Conservation (phyloP, 345 rosid genomes). For the Nasturtium officinale region DNA sequence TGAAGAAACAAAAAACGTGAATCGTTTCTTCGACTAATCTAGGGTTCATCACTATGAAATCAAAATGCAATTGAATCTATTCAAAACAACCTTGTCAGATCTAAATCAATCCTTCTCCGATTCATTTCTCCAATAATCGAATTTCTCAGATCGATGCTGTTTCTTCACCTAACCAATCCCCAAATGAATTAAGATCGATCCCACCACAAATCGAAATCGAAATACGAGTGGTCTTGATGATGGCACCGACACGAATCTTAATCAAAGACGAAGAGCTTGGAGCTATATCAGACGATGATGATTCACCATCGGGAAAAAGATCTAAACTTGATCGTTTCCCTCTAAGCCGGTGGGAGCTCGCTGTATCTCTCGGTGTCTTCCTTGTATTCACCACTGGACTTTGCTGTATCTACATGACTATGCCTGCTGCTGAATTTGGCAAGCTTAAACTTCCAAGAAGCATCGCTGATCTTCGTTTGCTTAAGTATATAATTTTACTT, state of each 20-base stretch:
- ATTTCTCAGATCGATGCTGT: background rate
- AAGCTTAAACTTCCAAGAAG: constrained; percentile 89
- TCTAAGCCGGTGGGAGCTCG: constrained; percentile 78
- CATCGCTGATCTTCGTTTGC: constrained; percentile 83
- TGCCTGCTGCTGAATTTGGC: constrained; percentile 85
- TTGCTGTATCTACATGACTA: constrained; percentile 71
- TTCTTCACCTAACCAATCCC: background rate
- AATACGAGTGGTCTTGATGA: background rate
- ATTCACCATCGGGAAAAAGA: constrained; percentile 69
- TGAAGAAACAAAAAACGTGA: constrained; percentile 3
- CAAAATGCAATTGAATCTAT: constrained; percentile 10
- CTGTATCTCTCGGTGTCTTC: constrained; percentile 68
- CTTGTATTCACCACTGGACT: constrained; percentile 68
- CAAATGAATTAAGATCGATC: constrained; percentile 16
- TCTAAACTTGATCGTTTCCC: constrained; percentile 79
- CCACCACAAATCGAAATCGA: constrained; percentile 12
- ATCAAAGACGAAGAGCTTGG: constrained; percentile 62
- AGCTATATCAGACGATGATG: constrained; percentile 51
- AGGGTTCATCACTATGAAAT: constrained; percentile 12
- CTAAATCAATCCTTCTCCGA: background rate
- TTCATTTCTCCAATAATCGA: background rate
- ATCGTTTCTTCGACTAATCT: background rate
- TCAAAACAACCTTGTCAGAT: background rate
- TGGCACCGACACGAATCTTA: constrained; percentile 66
- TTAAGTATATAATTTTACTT: constrained; percentile 57